Evolutionary conservation across 2,329 filamentous ascomycete species (phyloP).

Genomic region (Aspergillus sp.): DNA sequence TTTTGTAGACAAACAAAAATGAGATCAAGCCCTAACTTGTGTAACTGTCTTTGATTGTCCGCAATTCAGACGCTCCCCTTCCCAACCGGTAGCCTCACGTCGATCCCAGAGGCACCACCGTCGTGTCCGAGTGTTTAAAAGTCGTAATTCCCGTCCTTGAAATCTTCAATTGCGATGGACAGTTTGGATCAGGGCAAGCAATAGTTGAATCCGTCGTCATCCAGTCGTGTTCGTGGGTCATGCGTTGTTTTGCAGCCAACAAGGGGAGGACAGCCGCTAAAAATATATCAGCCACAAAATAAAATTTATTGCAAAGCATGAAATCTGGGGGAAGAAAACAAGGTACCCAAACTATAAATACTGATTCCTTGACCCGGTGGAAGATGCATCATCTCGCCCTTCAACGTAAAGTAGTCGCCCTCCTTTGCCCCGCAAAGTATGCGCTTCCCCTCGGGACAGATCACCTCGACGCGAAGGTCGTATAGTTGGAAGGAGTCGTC

Average conservation of each 20-base stretch:
- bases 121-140: constrained; percentile 8
- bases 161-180: constrained; percentile 8
- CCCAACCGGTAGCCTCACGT: too few relatives aligned
- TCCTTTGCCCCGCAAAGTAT: not conserved
- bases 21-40: not conserved
- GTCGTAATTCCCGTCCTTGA: not conserved
- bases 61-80: too few relatives aligned
- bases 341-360: not conserved
- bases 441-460: not conserved
- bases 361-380: not conserved
- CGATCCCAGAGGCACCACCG: not conserved
- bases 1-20: not conserved
- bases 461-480: constrained; percentile 5
- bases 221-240: constrained; percentile 10
- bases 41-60: too few relatives aligned
- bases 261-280: constrained; percentile 3
- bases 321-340: too few relatives aligned
- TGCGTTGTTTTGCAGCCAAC: constrained; percentile 2
- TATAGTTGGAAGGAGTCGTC: not conserved
- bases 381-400: constrained; percentile 3
- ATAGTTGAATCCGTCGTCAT: constrained; percentile 8
- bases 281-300: not conserved
- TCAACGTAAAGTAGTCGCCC: constrained; percentile 6
- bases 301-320: not conserved
- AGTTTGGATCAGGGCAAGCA: constrained; percentile 7